Percentiles rank a stretch among this genome's conserved stretches.
Evolutionary conservation across 306 rosid species (phyloP).

Genomic region (Glycine latifolia): DNA sequence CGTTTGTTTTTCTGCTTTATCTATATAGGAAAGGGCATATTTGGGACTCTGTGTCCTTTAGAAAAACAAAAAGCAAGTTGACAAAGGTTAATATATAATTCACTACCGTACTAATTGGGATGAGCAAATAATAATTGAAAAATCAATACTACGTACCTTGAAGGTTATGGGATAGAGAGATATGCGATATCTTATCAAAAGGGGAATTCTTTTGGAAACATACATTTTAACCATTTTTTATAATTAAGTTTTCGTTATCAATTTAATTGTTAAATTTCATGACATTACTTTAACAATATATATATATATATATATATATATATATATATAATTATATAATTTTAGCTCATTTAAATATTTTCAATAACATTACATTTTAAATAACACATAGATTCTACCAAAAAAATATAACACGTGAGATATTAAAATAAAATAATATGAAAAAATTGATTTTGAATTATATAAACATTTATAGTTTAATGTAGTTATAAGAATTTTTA

Average conservation of each 20-base stretch:
- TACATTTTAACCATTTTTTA: neutral
- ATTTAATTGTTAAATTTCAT: neutral
- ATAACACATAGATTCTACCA: neutral
- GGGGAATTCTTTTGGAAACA: neutral
- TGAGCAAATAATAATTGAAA: slow-evolving; percentile 14
- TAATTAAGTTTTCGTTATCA: neutral
- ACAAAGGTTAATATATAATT: slow-evolving; percentile 24
- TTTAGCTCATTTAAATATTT: neutral
- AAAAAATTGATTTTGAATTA: neutral
- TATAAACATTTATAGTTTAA: neutral
- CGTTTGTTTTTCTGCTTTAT: slow-evolving; percentile 21
- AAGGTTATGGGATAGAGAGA: neutral
- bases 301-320: too few relatives aligned
- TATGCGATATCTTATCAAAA: neutral
- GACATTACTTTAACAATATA: neutral
- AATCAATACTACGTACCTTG: neutral
- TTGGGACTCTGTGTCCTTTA: slow-evolving; percentile 55
- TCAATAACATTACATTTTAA: neutral
- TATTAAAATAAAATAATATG: neutral
- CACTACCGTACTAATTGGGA: slow-evolving; percentile 17
- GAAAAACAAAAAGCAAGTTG: slow-evolving; percentile 40
- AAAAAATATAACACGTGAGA: too few relatives aligned
- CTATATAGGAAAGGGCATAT: slow-evolving; percentile 46
- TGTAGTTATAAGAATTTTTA: neutral
- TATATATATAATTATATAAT: too few relatives aligned